Conservation (phyloP, 805 yeast species). For the Zygosaccharomyces gambellarensis region DNA sequence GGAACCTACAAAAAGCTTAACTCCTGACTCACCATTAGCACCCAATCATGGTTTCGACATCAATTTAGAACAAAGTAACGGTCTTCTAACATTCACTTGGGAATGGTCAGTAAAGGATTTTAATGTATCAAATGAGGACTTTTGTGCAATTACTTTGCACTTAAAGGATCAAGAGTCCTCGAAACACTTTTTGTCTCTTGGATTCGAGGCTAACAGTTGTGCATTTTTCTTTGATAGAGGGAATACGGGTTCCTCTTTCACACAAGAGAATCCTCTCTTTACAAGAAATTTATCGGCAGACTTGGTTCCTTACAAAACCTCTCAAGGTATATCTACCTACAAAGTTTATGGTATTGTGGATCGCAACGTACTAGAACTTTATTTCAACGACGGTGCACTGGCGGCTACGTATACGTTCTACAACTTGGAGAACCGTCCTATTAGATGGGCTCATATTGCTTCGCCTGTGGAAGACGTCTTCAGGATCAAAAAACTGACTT, state of each 20-base stretch:
- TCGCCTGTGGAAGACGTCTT: constrained; percentile 12
- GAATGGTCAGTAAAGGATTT: constrained; percentile 20
- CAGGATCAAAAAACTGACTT: constrained; percentile 7
- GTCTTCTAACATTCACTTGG: constrained; percentile 27
- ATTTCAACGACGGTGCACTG: constrained; percentile 30
- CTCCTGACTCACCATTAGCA: background rate
- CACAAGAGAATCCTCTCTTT: constrained; percentile 25
- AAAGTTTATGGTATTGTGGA: constrained; percentile 32
- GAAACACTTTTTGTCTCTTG: constrained; percentile 24
- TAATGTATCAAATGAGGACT: constrained; percentile 7
- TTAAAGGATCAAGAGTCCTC: constrained; percentile 17
- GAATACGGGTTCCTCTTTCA: constrained; percentile 21
- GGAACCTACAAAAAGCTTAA: background rate
- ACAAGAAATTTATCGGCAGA: constrained; percentile 25
- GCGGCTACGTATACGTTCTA: constrained; percentile 33
- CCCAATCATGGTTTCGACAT: background rate
- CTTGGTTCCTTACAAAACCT: constrained; percentile 19
- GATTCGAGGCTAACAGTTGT: constrained; percentile 24
- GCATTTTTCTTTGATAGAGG: constrained; percentile 31
- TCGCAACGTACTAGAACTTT: constrained; percentile 31
- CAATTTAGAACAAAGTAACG: constrained; percentile 7
- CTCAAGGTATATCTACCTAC: constrained; percentile 17
- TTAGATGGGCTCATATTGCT: constrained; percentile 13
- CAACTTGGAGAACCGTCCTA: constrained; percentile 19
- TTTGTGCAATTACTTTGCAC: constrained; percentile 19